Evolutionary conservation across 2,329 filamentous ascomycete species (phyloP).

Genomic region (Erysiphe neolycopersici): DNA sequence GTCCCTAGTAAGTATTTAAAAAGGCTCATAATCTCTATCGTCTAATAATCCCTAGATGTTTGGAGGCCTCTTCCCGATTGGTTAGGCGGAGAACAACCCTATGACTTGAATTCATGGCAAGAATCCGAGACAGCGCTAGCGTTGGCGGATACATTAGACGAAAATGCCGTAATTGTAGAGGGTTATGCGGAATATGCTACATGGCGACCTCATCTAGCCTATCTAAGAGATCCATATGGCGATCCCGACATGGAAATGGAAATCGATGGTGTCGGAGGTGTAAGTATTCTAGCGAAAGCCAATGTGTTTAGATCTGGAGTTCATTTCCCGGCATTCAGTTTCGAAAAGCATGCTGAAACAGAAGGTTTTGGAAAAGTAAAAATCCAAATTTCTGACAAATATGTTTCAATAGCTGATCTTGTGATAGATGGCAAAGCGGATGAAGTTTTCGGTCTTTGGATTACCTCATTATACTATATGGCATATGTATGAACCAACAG

Average conservation of each 20-base stretch:
- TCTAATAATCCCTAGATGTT: constrained; percentile 36
- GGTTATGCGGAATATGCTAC: constrained; percentile 97
- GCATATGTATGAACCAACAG: constrained; percentile 98
- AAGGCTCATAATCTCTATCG: neutral
- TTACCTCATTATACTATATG: constrained; percentile 96
- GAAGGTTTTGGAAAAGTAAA: constrained; percentile 93
- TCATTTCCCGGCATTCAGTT: constrained; percentile 95
- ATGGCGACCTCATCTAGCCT: constrained; percentile 90
- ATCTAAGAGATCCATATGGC: constrained; percentile 85
- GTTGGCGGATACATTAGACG: constrained; percentile 79
- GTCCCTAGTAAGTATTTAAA: constrained; percentile 55
- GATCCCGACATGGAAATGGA: constrained; percentile 99
- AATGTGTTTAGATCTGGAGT: constrained; percentile 84
- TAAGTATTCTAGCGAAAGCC: constrained; percentile 90
- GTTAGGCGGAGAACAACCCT: constrained; percentile 94
- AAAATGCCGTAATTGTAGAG: constrained; percentile 96
- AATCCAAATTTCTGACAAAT: neutral
- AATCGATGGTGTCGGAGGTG: constrained; percentile 88
- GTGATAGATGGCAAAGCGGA: constrained; percentile 73
- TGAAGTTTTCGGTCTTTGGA: constrained; percentile 86
- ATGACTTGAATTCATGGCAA: constrained; percentile 97
- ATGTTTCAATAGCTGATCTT: neutral
- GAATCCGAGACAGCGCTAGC: constrained; percentile 92
- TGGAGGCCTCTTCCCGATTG: constrained; percentile 97
- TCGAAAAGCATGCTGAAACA: constrained; percentile 94